phyloP scores from a whole-genome alignment of 306 rosid species.

The Prunus mira region DNA sequence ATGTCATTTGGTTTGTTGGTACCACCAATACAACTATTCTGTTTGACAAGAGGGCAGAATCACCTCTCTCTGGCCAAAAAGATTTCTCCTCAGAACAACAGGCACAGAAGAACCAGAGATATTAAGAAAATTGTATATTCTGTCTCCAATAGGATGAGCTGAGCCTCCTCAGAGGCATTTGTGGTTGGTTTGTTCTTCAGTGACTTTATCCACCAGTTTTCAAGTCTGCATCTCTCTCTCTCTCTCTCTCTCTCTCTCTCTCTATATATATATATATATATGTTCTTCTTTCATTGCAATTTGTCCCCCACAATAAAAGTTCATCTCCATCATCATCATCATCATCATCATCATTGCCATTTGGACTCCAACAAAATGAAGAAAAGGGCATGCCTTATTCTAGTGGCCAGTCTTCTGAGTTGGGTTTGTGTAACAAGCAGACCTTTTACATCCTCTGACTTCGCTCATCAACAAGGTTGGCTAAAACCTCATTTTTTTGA shows the following conservation, averaged over 20 bases:
- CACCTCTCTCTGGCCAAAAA: background rate
- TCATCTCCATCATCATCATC: background rate
- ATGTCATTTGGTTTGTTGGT: background rate
- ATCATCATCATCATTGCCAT: background rate
- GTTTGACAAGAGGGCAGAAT: conserved; percentile 12
- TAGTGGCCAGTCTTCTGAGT: conserved; percentile 7
- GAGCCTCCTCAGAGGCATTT: too few species aligned
- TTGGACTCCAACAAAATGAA: conserved; percentile 16
- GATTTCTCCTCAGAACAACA: background rate
- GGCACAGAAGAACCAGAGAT: background rate
- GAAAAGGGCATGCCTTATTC: background rate
- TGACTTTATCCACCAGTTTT: background rate
- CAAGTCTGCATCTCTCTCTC: background rate
- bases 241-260: conserved; percentile 18
- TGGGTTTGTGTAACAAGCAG: conserved; percentile 26
- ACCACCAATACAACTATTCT: background rate
- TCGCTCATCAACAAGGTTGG: conserved; percentile 18
- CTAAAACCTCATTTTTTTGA: background rate
- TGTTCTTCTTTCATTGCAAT: background rate
- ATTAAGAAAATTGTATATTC: background rate
- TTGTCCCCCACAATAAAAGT: background rate
- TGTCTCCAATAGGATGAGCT: conserved; percentile 8
- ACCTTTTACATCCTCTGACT: conserved; percentile 4
- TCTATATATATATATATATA: background rate
- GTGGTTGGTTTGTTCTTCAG: too few species aligned